Evolutionary conservation across 2,329 filamentous ascomycete species (phyloP).

Genomic region (Beauveria varroae): DNA sequence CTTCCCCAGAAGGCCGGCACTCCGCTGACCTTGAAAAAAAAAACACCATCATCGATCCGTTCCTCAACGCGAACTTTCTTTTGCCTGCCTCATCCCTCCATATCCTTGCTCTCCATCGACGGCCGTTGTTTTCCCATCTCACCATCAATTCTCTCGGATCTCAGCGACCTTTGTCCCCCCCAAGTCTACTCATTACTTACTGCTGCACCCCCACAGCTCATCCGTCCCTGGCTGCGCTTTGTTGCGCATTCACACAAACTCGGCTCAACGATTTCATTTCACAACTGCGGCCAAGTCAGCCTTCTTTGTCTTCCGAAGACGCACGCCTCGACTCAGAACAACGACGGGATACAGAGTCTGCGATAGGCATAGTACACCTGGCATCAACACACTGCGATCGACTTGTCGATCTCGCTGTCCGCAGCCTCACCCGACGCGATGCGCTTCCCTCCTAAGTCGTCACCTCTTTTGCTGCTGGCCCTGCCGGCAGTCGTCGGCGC

Average conservation of each 20-base stretch:
- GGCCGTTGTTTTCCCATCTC: not conserved
- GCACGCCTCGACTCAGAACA: not conserved
- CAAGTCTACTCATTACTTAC: not conserved
- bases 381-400: too few species aligned
- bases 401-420: not conserved
- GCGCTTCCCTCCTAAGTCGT: constrained; percentile 44
- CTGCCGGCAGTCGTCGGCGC: constrained; percentile 41
- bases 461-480: constrained; percentile 46
- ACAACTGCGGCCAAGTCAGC: not conserved
- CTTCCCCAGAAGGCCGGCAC: not conserved
- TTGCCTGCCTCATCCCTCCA: constrained; percentile 5
- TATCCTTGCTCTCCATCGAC: not conserved
- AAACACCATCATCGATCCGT: not conserved
- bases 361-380: not conserved
- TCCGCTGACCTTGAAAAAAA: not conserved
- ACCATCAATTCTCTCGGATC: not conserved
- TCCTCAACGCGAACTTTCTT: constrained; percentile 6
- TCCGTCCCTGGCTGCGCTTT: not conserved
- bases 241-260: not conserved
- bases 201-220: not conserved
- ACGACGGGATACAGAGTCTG: not conserved
- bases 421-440: constrained; percentile 29
- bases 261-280: not conserved
- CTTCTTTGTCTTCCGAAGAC: not conserved
- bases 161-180: not conserved